Base-by-base conservation (phyloP, 257 asterid species). In the Fraxinus americana region DNA sequence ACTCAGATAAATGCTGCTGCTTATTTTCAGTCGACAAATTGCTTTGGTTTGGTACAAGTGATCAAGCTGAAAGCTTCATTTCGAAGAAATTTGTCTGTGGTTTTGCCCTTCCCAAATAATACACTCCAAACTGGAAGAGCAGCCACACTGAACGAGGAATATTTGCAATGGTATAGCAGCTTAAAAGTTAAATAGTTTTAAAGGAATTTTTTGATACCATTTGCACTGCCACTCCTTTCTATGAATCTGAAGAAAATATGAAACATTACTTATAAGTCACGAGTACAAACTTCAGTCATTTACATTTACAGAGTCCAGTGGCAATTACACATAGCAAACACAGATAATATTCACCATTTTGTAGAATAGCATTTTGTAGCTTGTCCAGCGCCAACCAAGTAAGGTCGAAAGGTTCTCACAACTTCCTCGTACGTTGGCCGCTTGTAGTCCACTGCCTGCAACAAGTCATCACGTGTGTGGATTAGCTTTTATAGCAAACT, bases 401-500 rank as follows among this genome's bases (percentile, higher is more conserved):
- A 77, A 66, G 92, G 87, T 71, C 76, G 82, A 78, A 95, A 93
- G 66, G 88, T 87, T 82, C 79, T 82, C 90, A 95, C 79, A 29
- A 95, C 99, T 83, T 91, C 96, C 87, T 93, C 98, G 29, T 95
- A 95, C 0, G 96, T 91, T 2, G 98, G 99, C 91, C 98, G 90
- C 89, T 95, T 95, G 87, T 95, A 95, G 84, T 95, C 99, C 75
- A 91, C 99, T 23, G 97, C 99, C 98, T 92, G 86, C 57, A 4
- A 75, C 68, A 19, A 59, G 23, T 19, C 67, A 77, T 30, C 29
- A 61, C 43, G 13, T 70, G 27, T 17, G 21, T 54, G 21, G 61
- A 34, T 83, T 41, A 85, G 83, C 67, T 27, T 69, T 38, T 69
- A 59, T 35, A 39, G 14, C 27, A 16, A 14, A 16, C 48, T 16